These are phyloP conservation scores for Backusella liffmaniae DNA, from an alignment of 192 early-diverging fungal species.

Conservation along the genomic window DNA sequence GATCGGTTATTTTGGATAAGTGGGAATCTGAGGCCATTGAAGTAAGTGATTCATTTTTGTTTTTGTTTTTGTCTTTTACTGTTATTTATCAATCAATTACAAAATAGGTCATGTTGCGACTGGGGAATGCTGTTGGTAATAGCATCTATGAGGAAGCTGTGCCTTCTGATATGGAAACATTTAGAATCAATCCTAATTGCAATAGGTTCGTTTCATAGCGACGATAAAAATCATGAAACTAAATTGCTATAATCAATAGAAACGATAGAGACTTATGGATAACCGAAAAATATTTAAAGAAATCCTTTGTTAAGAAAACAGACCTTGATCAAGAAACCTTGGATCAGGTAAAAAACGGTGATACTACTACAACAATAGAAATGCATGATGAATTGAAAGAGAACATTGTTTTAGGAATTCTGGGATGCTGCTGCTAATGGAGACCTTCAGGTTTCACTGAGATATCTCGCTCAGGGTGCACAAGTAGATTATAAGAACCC, in stretches of 20 bases:
- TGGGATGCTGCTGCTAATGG: constrained; percentile 57
- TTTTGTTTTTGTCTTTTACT: background rate
- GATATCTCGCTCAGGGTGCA: constrained; percentile 70
- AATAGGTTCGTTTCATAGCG: constrained; percentile 27
- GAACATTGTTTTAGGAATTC: constrained; percentile 41
- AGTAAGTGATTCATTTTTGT: constrained; percentile 29
- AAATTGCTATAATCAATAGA: constrained; percentile 26
- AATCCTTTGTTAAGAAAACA: constrained; percentile 38
- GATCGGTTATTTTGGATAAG: constrained; percentile 80
- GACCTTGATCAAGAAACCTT: constrained; percentile 32
- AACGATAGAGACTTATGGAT: constrained; percentile 59
- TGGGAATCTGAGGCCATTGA: constrained; percentile 78
- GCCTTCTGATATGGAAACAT: constrained; percentile 41
- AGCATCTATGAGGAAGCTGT: constrained; percentile 59
- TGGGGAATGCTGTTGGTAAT: constrained; percentile 76
- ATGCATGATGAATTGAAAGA: background rate
- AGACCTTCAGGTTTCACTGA: constrained; percentile 56
- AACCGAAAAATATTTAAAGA: constrained; percentile 67
- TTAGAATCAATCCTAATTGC: constrained; percentile 42
- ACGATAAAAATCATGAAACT: background rate
- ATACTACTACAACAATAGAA: too few relatives aligned
- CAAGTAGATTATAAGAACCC: constrained; percentile 69
- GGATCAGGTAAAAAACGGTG: constrained; percentile 17
- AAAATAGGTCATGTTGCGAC: constrained; percentile 64
- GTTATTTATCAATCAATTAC: background rate